phyloP scores from a whole-genome alignment of 2,329 filamentous ascomycete genomes.

The Pyricularia grisea region DNA sequence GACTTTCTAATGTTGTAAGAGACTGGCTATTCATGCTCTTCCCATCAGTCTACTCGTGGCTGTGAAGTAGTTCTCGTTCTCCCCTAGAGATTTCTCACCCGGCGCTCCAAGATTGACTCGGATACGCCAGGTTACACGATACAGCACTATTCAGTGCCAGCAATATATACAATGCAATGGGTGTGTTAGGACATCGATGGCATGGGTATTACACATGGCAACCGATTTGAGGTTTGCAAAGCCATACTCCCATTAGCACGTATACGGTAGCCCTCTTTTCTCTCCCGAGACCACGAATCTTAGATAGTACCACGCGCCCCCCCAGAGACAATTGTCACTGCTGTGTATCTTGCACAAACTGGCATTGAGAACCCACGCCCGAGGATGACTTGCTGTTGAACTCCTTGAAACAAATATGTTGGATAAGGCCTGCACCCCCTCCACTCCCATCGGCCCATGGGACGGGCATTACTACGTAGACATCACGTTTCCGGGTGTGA shows the following conservation, averaged over 20 bases:
- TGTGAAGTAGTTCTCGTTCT: no score
- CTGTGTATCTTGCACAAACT: background rate
- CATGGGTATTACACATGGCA: background rate
- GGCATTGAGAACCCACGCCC: background rate
- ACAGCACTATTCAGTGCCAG: background rate
- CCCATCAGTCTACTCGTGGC: background rate
- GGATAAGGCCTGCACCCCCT: background rate
- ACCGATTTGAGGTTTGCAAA: background rate
- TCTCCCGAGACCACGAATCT: background rate
- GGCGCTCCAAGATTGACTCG: background rate
- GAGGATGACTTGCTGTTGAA: background rate
- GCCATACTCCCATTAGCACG: background rate
- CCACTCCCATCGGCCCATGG: background rate
- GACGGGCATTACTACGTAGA: background rate
- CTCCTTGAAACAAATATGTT: background rate
- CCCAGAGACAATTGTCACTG: background rate
- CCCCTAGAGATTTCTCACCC: background rate
- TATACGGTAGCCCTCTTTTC: background rate
- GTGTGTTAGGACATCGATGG: background rate
- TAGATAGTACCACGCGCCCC: background rate
- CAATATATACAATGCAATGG: background rate
- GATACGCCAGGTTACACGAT: background rate
- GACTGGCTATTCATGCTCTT: background rate
- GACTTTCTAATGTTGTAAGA: background rate
- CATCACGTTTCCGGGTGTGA: background rate